phyloP scores from a whole-genome alignment of 768 basidiomycete genomes.

The Termitomyces sp. region DNA sequence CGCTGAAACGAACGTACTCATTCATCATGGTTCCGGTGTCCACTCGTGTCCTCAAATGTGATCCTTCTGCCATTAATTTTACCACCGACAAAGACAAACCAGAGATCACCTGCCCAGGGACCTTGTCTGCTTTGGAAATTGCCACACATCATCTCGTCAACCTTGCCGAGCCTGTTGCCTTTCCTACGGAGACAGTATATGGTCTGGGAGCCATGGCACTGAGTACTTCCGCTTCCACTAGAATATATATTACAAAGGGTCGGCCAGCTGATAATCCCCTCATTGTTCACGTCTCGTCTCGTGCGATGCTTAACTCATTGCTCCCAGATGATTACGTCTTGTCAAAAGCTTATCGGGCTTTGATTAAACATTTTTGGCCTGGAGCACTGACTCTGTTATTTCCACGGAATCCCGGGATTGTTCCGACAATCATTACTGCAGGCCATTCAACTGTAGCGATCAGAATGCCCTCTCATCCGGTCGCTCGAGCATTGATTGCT shows the following conservation, averaged over 20 bases:
- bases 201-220: constrained; percentile 90
- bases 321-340: constrained; percentile 61
- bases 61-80: constrained; percentile 59
- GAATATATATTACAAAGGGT: constrained; percentile 86
- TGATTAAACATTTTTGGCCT: constrained; percentile 91
- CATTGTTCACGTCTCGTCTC: constrained; percentile 92
- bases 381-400: constrained; percentile 92
- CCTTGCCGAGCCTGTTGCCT: constrained; percentile 59
- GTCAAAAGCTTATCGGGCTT: constrained; percentile 57
- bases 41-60: constrained; percentile 50
- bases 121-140: constrained; percentile 43
- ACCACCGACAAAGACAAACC: constrained; percentile 36
- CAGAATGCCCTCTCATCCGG: constrained; percentile 91
- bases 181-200: constrained; percentile 98
- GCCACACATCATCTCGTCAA: constrained; percentile 53
- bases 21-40: constrained; percentile 15
- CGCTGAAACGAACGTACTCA: constrained; percentile 24
- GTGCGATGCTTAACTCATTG: constrained; percentile 70
- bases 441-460: constrained; percentile 79
- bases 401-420: constrained; percentile 53
- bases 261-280: constrained; percentile 94
- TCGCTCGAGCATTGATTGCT: constrained; percentile 86
- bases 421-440: constrained; percentile 79
- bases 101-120: constrained; percentile 41
- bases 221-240: constrained; percentile 50